These are phyloP conservation scores for Citrullus amarus DNA, from an alignment of 306 rosid species.

Conservation along the genomic window DNA sequence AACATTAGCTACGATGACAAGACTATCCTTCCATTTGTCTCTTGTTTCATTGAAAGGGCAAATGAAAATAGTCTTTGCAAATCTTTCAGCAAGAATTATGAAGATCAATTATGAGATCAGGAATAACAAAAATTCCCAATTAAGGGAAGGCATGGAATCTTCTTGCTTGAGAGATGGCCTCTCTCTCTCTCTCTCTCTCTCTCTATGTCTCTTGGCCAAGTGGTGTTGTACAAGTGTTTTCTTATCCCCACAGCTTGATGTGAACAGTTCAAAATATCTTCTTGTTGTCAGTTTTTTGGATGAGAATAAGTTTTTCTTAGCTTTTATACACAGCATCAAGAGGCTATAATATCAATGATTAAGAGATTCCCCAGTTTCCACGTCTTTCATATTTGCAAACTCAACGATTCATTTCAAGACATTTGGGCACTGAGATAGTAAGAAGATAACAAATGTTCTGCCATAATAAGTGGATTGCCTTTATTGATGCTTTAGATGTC, in stretches of 20 bases:
- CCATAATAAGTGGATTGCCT: not conserved
- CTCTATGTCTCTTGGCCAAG: not conserved
- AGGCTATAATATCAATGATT: not conserved
- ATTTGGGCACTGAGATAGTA: not conserved
- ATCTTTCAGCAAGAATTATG: not conserved
- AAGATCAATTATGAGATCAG: not conserved
- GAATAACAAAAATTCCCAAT: constrained; percentile 6
- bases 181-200: not conserved
- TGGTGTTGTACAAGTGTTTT: not conserved
- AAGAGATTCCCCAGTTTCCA: not conserved
- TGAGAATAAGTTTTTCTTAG: not conserved
- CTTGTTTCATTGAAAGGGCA: constrained; percentile 12
- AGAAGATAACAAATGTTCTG: not conserved
- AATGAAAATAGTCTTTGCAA: not conserved
- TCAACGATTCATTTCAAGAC: not conserved
- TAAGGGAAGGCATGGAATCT: not conserved
- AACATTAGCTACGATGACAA: too few relatives aligned
- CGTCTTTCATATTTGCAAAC: not conserved
- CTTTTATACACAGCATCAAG: not conserved
- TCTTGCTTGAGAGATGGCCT: not conserved
- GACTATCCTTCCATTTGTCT: not conserved
- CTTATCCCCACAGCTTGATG: not conserved
- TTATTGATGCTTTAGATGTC: not conserved
- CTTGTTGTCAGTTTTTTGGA: not conserved
- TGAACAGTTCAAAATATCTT: not conserved